Evolutionary conservation across 2,329 filamentous ascomycete genomes (phyloP), one percentile per base, ranked within the genome.

Genomic region (Colletotrichum sp.): DNA sequence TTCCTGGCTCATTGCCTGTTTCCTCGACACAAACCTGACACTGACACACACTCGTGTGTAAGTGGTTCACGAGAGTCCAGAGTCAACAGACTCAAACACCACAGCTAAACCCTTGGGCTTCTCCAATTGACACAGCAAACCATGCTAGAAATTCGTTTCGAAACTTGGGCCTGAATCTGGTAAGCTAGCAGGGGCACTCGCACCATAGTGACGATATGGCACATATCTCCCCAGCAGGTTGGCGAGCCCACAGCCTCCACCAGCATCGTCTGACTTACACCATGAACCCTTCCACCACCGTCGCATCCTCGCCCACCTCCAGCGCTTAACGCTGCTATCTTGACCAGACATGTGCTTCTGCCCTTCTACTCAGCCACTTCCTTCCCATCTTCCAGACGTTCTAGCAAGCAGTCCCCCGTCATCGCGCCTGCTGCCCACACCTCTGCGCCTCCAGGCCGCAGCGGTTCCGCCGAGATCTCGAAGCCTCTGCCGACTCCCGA

Each of bases 161-260:
- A 64, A 73, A 64, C 12, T 49, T 64, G 55, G 34, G 28, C 18
- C 63, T 64, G 39, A 30, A 63, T 57, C 30, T 18, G 69, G 73
- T 12, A 67, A n/a, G 28, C 39, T 55, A 44, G 69, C 57, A 28
- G 39, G 69, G 24, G 28, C 13, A n/a, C 21, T 57, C 28, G 16
- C 32, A 59, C 21, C 62, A 44, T 36, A 49, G 60, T 64, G 64
- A 73, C 34, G 64, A 60, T 9, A 32, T 30, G 34, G 24, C 59
- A 34, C 44, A 39, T 63, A 21, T 30, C 72, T 59, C 26, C 24
- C 55, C 15, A 44, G 18, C 36, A 75, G 63, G 62, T 55, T 62
- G 62, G 52, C 62, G 63, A n/a, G 16, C n/a, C 15, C 72, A 74
- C 59, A 74, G 65, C 74, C 74, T 62, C 70, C 69, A 49, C 64